phyloP scores from a whole-genome alignment of 805 yeast species.

The Wickerhamomyces sydowiorum region DNA sequence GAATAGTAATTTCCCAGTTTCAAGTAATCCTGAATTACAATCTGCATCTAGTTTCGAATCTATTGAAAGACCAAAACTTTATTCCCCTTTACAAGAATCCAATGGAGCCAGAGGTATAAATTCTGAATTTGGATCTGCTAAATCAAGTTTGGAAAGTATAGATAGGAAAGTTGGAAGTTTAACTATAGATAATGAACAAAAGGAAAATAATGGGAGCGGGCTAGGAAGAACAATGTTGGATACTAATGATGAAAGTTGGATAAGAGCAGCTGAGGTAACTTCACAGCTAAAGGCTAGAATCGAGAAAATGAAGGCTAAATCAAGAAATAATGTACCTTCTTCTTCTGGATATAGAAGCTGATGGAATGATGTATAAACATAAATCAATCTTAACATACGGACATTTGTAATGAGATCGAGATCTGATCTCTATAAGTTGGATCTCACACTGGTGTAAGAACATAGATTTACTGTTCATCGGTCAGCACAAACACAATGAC shows the following conservation, averaged over 20 bases:
- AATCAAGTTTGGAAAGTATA: constrained; percentile 15
- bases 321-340: constrained; percentile 16
- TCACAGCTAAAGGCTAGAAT: constrained; percentile 80
- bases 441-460: too few species aligned
- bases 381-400: too few species aligned
- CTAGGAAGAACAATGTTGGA: constrained; percentile 11
- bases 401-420: too few species aligned
- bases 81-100: constrained; percentile 5
- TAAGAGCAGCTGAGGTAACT: constrained; percentile 85
- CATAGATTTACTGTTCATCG: too few species aligned
- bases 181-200: constrained; percentile 22
- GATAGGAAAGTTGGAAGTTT: constrained; percentile 23
- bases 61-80: background rate
- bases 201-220: constrained; percentile 14
- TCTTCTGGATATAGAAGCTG: background rate
- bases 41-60: background rate
- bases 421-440: too few species aligned
- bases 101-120: background rate
- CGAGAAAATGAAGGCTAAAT: constrained; percentile 78
- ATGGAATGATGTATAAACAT: too few species aligned
- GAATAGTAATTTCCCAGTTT: background rate
- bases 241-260: constrained; percentile 72
- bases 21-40: background rate
- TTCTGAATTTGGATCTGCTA: too few species aligned
- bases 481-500: too few species aligned